Percentiles rank a stretch among this genome's conserved stretches.
Evolutionary conservation across 2,329 filamentous ascomycete species (phyloP).

Genomic region (Calonectria pteridis): DNA sequence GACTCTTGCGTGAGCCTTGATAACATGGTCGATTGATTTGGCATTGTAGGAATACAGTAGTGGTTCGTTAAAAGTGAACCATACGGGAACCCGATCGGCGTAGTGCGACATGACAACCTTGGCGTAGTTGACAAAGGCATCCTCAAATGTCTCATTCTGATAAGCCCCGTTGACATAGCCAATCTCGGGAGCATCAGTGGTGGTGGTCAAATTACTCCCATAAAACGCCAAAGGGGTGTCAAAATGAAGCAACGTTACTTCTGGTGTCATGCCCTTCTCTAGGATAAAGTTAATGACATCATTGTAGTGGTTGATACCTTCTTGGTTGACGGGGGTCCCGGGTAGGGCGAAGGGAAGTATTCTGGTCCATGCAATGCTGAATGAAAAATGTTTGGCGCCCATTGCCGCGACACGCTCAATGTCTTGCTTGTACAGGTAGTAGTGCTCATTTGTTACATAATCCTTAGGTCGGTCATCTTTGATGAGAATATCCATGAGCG

Average conservation of each 20-base stretch:
- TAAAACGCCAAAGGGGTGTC: conserved; percentile 60
- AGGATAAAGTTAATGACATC: conserved; percentile 64
- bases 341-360: conserved; percentile 65
- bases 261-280: conserved; percentile 62
- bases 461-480: conserved; percentile 42
- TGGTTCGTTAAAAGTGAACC: conserved; percentile 68
- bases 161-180: conserved; percentile 58
- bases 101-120: conserved; percentile 65
- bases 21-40: conserved; percentile 53
- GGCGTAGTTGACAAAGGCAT: conserved; percentile 66
- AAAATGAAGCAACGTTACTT: conserved; percentile 63
- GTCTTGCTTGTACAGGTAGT: conserved; percentile 69
- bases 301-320: conserved; percentile 65
- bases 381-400: conserved; percentile 64
- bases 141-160: conserved; percentile 60
- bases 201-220: conserved; percentile 47
- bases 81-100: conserved; percentile 63
- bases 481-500: conserved; percentile 57
- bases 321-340: conserved; percentile 63
- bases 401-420: conserved; percentile 65
- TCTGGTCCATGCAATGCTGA: conserved; percentile 65
- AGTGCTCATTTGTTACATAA: conserved; percentile 62
- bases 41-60: conserved; percentile 56
- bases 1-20: conserved; percentile 63
- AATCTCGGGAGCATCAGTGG: conserved; percentile 43